Evolutionary conservation across 106 monocot genomes (phyloP).

Genomic region (Apostasia shenzhenica): DNA sequence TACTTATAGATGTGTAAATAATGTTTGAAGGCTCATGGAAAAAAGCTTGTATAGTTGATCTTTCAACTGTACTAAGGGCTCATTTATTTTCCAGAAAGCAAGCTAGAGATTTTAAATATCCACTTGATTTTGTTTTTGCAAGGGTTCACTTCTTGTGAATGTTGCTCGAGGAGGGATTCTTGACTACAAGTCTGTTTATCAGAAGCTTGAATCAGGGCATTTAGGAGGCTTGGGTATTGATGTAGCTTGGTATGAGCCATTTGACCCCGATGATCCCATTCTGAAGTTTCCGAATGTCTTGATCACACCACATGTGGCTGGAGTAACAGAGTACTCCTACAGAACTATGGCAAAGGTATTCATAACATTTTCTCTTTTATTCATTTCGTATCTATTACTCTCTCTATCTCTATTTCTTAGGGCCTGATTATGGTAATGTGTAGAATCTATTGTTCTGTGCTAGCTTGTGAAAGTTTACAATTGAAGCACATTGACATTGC

Average conservation of each 20-base stretch:
- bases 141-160: constrained; percentile 85
- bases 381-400: neutral
- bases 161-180: constrained; percentile 77
- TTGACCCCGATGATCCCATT: constrained; percentile 86
- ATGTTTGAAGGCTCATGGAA: too few species aligned
- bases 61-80: neutral
- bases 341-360: constrained; percentile 90
- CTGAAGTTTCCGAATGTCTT: constrained; percentile 82
- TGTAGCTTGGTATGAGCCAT: constrained; percentile 93
- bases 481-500: neutral
- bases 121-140: constrained; percentile 2
- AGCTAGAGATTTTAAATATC: neutral
- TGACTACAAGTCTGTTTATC: constrained; percentile 60
- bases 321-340: constrained; percentile 78
- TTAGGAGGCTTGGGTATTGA: constrained; percentile 88
- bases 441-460: neutral
- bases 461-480: neutral
- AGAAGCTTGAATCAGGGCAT: constrained; percentile 67
- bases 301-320: constrained; percentile 89
- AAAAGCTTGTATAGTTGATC: too few species aligned
- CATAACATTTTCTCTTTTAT: neutral
- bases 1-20: too few species aligned
- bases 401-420: neutral
- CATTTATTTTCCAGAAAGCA: neutral
- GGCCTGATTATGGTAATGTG: neutral